Base-by-base conservation (phyloP, 306 rosid species). In the Vicia villosa region DNA sequence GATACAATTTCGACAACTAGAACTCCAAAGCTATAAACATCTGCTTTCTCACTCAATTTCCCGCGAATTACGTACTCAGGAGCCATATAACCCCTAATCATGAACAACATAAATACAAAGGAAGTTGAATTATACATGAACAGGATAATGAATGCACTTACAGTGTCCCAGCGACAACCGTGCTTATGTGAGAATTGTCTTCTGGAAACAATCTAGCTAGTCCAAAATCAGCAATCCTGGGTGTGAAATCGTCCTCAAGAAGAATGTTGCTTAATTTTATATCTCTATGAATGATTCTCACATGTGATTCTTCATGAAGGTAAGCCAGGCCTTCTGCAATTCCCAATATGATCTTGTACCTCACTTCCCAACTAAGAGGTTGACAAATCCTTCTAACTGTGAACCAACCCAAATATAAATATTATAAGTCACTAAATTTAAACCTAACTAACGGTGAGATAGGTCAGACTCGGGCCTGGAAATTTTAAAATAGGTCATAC, bases 1-100 rank as follows among this genome's bases (percentile, higher is more conserved):
- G 85, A 68, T 16, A 86, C 51, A 38, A 88, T 73, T 83, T 91
- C 97, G 52, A 86, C 67, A 37, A 82, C 68, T 19, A 88, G 61
- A 49, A 88, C 86, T 37, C 96, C 92, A 32, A 88, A 88, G 75
- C 97, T 85, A 49, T 85, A 88, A 51, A 86, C 82, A 47, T 91
- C 97, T 5, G 92, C 97, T 74, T 91, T 91, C 74, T 88, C 95
- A 0, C 89, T 79, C 63, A 91, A 75, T 70, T 81, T 88, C 14
- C 97, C 97, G 1, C 65, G 90, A 67, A 85, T 74, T 10, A 77
- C 75, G 51, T 34, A 34, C 38, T 34, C 38, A 7, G 38, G 38
- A 34, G 38, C 38, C 38, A 34, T 34, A 34, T 34, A 91, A 69
- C 97, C 97, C 40, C 95, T 88, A 42, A 55, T 2, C 15, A 26